Evolutionary conservation across 2,329 filamentous ascomycete species (phyloP), one percentile per base, ranked within the genome.

Genomic region (Thermothelomyces thermophilus): DNA sequence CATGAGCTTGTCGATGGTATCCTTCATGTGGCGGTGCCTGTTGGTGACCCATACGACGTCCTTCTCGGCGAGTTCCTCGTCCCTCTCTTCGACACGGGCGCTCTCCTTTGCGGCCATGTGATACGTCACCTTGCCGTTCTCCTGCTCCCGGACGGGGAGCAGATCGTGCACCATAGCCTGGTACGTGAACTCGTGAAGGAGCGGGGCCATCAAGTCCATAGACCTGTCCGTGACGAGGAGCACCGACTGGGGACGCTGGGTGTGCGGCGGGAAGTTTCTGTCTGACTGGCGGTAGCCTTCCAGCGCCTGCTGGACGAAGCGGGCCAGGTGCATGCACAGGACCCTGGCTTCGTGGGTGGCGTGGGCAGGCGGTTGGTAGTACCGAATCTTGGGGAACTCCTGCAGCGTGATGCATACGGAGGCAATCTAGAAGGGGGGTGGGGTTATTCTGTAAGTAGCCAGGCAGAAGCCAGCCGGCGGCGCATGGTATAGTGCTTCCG

Each of bases 81-180:
- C 90, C 66, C 94, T 95, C 53, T 87, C 80, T 65, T 94, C 82
- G 24, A 84, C 79, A 36, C 84, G 80, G 0, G 73, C 68, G 3
- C 79, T 75, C 9, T 90, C 81, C 57, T 95, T 93, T 55, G 93
- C 74, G 2, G 79, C 73, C 46, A 90, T 90, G 58, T 83, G 84
- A 64, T 90, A 98, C 0, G 85, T 89, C 9, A 94, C 79, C 66
- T 93, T 95, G 58, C 95, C 90, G 20, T 80, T 84, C 57, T 95
- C 89, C 20, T 80, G 85, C 47, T 97, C 93, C 60, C 86, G 83
- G 63, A 98, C 89, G 0, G 86, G 86, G 26, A 98, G 72, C 8
- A 98, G 73, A 64, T 98, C 93, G 66, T 96, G 88, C 3, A 89
- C 91, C 91, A 98, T 97, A 44, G 93, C 90, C 68, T 98, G 93